Evolutionary conservation across 352 stramenopile species (phyloP), one percentile per base, ranked within the genome.

Genomic region (Phytophthora pistaciae): DNA sequence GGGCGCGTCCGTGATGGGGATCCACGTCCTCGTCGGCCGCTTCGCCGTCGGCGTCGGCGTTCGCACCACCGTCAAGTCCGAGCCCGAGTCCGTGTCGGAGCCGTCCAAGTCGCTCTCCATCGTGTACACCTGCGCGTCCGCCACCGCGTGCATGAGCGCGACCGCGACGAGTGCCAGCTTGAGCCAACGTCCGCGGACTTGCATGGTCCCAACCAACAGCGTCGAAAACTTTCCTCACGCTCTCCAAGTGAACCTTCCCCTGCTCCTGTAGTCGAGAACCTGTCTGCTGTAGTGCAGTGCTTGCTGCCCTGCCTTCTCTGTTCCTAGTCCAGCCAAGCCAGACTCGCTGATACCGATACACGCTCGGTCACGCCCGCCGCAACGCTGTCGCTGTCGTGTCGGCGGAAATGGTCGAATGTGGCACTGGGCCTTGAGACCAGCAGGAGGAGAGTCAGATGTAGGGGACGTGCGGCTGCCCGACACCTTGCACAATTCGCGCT

Each of bases 371-470:
- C 58, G 57, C 72, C 23, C 36, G 71, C 46, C 46, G 60, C 27
- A 27, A 52, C 29, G 29, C 29, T 36, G 64, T 21, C 46, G 21
- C 29, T 33, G 64, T 21, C 46, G 21, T n/a, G 57, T 50, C 59
- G 64, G 29, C 57, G 64, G 49, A 77, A 77, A 69, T 75, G 67
- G 25, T 72, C 68, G 56, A 60, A 52, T 42, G 14, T 21, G 6
- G 59, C 54, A 56, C 42, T 65, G 56, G 53, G 61, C 57, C 53
- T 68, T 56, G 16, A 18, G 53, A 48, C 20, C 36, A 50, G 29
- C 36, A 31, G 29, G 29, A 66, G 21, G 68, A 75, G 67, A 76
- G 71, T 70, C 62, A 71, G 67, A 66, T 74, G 72, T 76, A 79
- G 68, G 58, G 68, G 63, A 65, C 25, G 61, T 44, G 46, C 72